Percentiles rank a stretch among this genome's conserved stretches.
phyloP scores from a whole-genome alignment of 2,329 filamentous ascomycete genomes.

The Xylariaceae sp. region DNA sequence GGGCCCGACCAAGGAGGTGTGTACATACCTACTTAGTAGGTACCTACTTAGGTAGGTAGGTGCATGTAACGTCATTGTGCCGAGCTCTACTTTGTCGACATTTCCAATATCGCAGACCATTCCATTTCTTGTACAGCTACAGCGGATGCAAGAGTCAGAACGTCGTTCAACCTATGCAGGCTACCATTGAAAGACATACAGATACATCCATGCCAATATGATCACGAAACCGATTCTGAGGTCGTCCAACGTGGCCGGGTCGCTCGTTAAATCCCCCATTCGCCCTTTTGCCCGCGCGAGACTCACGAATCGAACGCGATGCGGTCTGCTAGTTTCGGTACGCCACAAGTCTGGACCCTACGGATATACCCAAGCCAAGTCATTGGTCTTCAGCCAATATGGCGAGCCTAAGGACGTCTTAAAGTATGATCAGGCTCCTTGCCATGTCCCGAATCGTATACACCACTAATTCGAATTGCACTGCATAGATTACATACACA shows the following conservation, averaged over 20 bases:
- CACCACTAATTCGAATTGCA: not conserved
- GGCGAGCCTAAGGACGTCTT: conserved; percentile 72
- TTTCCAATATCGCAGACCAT: too few relatives aligned
- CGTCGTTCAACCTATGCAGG: too few relatives aligned
- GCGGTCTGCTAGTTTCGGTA: conserved; percentile 15
- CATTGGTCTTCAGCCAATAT: conserved; percentile 69
- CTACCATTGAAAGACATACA: too few relatives aligned
- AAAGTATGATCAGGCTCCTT: conserved; percentile 35
- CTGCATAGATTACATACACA: conserved; percentile 60
- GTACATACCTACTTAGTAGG: too few relatives aligned
- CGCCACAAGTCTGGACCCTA: conserved; percentile 60
- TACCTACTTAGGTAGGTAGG: too few relatives aligned
- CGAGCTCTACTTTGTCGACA: too few relatives aligned
- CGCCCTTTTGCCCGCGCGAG: not conserved
- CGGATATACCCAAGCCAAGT: conserved; percentile 80
- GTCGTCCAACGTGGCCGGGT: not conserved
- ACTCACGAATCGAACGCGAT: not conserved
- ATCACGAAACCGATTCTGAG: not conserved
- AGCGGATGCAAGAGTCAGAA: too few relatives aligned
- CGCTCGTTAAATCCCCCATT: not conserved
- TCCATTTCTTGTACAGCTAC: too few relatives aligned
- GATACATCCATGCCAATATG: not conserved
- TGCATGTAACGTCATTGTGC: too few relatives aligned
- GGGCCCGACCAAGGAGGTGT: too few relatives aligned
- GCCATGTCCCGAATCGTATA: not conserved